Percentiles rank a stretch among this genome's conserved stretches.
Conservation (phyloP, 345 rosid species). For the Moricandia arvensis region DNA sequence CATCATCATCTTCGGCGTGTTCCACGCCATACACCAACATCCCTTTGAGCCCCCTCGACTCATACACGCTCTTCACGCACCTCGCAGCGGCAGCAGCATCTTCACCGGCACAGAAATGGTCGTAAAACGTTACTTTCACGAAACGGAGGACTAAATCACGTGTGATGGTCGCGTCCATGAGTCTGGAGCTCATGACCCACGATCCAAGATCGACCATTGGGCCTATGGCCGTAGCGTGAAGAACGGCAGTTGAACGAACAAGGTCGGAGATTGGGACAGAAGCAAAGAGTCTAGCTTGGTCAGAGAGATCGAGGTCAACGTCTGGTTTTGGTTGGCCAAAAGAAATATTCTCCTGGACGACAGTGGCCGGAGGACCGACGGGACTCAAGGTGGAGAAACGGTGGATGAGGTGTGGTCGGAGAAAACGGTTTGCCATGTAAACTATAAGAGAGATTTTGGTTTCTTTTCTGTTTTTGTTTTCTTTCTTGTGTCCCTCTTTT, state of each 20-base stretch:
- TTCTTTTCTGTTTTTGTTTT: neutral
- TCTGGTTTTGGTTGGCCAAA: conserved; percentile 36
- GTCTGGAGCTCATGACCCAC: conserved; percentile 69
- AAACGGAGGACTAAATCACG: conserved; percentile 41
- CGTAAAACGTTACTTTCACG: conserved; percentile 60
- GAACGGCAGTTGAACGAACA: conserved; percentile 49
- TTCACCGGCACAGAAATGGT: conserved; percentile 89
- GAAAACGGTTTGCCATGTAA: conserved; percentile 45
- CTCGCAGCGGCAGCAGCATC: conserved; percentile 38
- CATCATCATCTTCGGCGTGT: conserved; percentile 48
- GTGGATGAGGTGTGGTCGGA: conserved; percentile 42
- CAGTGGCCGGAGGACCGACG: conserved; percentile 40
- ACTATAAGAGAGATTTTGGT: neutral
- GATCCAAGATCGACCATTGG: conserved; percentile 69
- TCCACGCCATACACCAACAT: conserved; percentile 80
- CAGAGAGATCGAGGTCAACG: conserved; percentile 48
- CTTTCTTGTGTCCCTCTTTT: neutral
- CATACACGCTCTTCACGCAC: conserved; percentile 43
- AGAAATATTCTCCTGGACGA: conserved; percentile 26
- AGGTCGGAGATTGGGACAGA: conserved; percentile 47
- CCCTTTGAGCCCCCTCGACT: conserved; percentile 59
- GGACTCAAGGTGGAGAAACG: conserved; percentile 42
- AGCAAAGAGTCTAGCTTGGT: conserved; percentile 54
- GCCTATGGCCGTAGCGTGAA: conserved; percentile 54
- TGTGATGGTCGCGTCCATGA: conserved; percentile 43